Conservation (phyloP, 768 basidiomycete genomes). For the Boletus subcaerulescens region DNA sequence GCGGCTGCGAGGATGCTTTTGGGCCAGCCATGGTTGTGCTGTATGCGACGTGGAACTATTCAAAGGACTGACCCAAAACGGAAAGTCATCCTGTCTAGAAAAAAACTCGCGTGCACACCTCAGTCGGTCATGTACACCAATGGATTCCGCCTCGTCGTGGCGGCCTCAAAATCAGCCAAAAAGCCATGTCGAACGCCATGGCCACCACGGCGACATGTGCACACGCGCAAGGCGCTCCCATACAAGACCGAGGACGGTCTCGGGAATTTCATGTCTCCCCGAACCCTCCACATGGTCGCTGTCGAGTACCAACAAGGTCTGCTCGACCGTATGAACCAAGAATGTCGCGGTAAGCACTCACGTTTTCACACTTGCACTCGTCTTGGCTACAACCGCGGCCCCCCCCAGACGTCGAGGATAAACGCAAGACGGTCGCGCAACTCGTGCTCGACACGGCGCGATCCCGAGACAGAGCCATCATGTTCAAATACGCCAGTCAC, state of each 20-base stretch:
- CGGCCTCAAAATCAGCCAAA: constrained; percentile 13
- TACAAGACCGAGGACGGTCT: constrained; percentile 72
- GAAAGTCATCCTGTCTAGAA: not conserved
- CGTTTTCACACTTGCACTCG: not conserved
- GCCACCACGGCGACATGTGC: constrained; percentile 38
- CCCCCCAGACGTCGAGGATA: constrained; percentile 50
- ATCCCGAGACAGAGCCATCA: constrained; percentile 55
- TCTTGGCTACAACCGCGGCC: not conserved
- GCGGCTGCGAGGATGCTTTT: constrained; percentile 23
- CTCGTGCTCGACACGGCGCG: constrained; percentile 68
- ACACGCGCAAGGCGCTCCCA: constrained; percentile 52
- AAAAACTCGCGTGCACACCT: not conserved
- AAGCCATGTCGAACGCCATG: constrained; percentile 10
- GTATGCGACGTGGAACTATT: constrained; percentile 21
- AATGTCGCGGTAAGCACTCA: constrained; percentile 62
- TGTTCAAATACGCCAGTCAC: constrained; percentile 89
- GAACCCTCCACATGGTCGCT: constrained; percentile 67
- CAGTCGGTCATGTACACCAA: constrained; percentile 20
- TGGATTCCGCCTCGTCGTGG: constrained; percentile 19
- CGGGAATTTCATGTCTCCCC: constrained; percentile 73
- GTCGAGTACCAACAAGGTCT: constrained; percentile 87
- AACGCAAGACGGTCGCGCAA: constrained; percentile 59
- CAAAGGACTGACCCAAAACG: constrained; percentile 10
- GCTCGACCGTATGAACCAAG: constrained; percentile 70
- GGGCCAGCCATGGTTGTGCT: constrained; percentile 34